Conservation (phyloP, 306 rosid species). For the Begonia peltatifolia region DNA sequence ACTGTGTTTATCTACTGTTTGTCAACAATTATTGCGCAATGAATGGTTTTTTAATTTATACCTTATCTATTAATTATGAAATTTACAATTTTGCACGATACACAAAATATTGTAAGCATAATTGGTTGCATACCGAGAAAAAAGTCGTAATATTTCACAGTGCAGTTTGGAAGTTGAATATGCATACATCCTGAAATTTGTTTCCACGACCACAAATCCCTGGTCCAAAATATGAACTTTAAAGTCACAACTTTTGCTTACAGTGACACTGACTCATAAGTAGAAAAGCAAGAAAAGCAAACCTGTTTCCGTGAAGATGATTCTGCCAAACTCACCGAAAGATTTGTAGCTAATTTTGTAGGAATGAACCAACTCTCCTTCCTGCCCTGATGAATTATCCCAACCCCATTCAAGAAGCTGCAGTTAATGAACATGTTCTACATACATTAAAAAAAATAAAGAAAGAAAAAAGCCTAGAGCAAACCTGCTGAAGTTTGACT, state of each 20-base stretch:
- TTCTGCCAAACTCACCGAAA: conserved; percentile 83
- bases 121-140: conserved; percentile 46
- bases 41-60: no score
- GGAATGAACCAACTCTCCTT: conserved; percentile 97
- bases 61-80: no score
- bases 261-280: neutral
- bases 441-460: conserved; percentile 3
- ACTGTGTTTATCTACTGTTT: no score
- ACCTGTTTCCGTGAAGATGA: conserved; percentile 77
- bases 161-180: conserved; percentile 83
- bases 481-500: conserved; percentile 92
- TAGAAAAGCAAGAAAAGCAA: conserved; percentile 1
- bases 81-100: no score
- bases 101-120: no score
- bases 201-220: conserved; percentile 94
- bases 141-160: conserved; percentile 84
- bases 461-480: conserved; percentile 7
- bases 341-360: conserved; percentile 88
- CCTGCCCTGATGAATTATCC: conserved; percentile 48
- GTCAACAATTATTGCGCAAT: no score
- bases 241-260: neutral
- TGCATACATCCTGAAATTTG: conserved; percentile 84
- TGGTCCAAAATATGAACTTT: conserved; percentile 4
- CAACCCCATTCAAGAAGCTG: conserved; percentile 7
- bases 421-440: neutral